Evolutionary conservation across 2,329 filamentous ascomycete species (phyloP).

Genomic region (Fusarium begoniae): DNA sequence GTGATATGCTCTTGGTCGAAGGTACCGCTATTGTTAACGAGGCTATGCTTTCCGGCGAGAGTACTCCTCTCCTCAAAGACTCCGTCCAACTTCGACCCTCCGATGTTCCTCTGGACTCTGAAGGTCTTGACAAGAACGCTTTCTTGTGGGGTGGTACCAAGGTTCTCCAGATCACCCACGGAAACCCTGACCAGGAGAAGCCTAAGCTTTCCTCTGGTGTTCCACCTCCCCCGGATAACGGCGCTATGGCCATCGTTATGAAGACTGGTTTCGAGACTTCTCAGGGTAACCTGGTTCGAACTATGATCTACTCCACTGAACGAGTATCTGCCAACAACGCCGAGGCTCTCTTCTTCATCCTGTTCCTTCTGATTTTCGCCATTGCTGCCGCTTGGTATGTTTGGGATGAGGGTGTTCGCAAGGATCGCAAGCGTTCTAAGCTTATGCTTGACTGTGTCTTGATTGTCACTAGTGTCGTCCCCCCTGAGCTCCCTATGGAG

Average conservation of each 20-base stretch:
- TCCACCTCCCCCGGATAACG: conserved; percentile 86
- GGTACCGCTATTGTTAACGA: conserved; percentile 98
- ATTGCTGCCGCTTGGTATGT: conserved; percentile 99
- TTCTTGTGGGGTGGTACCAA: conserved; percentile 98
- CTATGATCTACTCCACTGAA: conserved; percentile 99
- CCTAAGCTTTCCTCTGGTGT: conserved; percentile 80
- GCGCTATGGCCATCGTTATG: conserved; percentile 90
- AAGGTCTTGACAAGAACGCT: conserved; percentile 94
- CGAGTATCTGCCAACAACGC: conserved; percentile 98
- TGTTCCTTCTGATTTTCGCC: conserved; percentile 96
- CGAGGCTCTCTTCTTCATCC: conserved; percentile 95
- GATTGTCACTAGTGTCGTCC: conserved; percentile 97
- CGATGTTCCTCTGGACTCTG: conserved; percentile 82
- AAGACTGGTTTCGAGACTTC: conserved; percentile 99
- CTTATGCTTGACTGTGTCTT: conserved; percentile 95
- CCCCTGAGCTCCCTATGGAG: conserved; percentile 98
- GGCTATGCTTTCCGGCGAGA: conserved; percentile 98
- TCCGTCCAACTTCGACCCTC: conserved; percentile 89
- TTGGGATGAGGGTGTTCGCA: conserved; percentile 94
- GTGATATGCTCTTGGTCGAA: conserved; percentile 95
- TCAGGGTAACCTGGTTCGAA: conserved; percentile 95
- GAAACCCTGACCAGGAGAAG: conserved; percentile 77
- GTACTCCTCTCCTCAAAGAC: conserved; percentile 95
- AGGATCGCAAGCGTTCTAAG: conserved; percentile 97
- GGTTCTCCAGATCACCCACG: conserved; percentile 93